Evolutionary conservation across 73 alveolate genomes (phyloP).

Genomic region (Effrenium voratum): DNA sequence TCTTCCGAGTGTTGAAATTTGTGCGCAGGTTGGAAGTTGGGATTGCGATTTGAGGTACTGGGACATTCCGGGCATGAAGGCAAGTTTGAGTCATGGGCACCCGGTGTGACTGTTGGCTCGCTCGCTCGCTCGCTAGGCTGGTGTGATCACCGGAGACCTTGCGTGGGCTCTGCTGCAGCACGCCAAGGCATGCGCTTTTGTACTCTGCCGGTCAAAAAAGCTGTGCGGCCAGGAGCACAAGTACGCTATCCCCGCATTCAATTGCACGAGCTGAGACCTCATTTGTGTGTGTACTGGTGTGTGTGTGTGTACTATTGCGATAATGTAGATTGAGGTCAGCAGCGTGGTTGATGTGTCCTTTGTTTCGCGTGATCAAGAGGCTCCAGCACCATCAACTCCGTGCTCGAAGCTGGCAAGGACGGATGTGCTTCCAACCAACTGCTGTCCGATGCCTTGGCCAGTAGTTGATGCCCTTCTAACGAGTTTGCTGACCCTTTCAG

Average conservation of each 20-base stretch:
- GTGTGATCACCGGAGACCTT: conserved; percentile 30
- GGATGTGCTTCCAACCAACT: no score
- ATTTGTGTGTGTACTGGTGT: background rate
- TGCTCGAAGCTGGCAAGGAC: conserved; percentile 64
- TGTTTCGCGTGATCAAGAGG: background rate
- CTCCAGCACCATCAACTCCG: conserved; percentile 71
- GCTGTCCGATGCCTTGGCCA: no score
- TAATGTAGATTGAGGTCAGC: no score
- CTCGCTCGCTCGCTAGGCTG: no score
- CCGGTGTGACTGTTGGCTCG: no score
- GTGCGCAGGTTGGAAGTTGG: background rate
- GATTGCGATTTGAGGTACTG: background rate
- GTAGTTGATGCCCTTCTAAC: no score
- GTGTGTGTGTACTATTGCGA: background rate
- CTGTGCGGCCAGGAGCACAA: background rate
- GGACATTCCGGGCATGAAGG: conserved; percentile 65
- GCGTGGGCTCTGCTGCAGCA: conserved; percentile 74
- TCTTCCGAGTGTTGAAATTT: background rate
- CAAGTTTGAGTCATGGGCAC: no score
- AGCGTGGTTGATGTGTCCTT: background rate
- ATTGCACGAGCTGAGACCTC: conserved; percentile 48
- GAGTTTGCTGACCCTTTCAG: no score
- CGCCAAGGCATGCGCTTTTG: background rate
- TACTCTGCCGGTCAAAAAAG: background rate
- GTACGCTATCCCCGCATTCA: conserved; percentile 87